Evolutionary conservation across 805 yeast genomes (phyloP).

Genomic region (Zygoascus tannicola): DNA sequence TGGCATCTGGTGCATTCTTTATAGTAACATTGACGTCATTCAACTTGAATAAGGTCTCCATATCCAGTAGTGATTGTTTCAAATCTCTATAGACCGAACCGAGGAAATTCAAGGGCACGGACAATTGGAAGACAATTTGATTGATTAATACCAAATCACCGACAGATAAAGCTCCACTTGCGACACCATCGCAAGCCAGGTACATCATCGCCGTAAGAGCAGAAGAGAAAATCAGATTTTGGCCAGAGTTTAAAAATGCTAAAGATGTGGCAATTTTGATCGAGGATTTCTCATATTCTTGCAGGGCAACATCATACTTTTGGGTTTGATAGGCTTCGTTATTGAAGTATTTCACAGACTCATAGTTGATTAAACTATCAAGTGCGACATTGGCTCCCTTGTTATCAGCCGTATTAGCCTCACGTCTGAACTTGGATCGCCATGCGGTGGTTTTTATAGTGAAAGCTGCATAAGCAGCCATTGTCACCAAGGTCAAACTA

Average conservation of each 20-base stretch:
- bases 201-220: slow-evolving; percentile 97
- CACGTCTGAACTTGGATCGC: slow-evolving; percentile 86
- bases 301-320: slow-evolving; percentile 71
- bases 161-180: slow-evolving; percentile 69
- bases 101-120: slow-evolving; percentile 87
- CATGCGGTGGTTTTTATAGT: slow-evolving; percentile 91
- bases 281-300: slow-evolving; percentile 60
- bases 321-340: slow-evolving; percentile 71
- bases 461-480: slow-evolving; percentile 79
- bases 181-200: slow-evolving; percentile 94
- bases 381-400: slow-evolving; percentile 91
- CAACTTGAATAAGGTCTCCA: slow-evolving; percentile 87
- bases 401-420: slow-evolving; percentile 88
- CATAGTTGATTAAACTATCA: slow-evolving; percentile 89
- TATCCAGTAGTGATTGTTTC: slow-evolving; percentile 85
- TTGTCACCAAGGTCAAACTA: slow-evolving; percentile 75
- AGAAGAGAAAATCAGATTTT: slow-evolving; percentile 65
- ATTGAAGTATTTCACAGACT: slow-evolving; percentile 89
- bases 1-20: slow-evolving; percentile 52
- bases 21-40: slow-evolving; percentile 67
- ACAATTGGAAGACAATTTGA: slow-evolving; percentile 90
- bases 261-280: slow-evolving; percentile 69
- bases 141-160: slow-evolving; percentile 93
- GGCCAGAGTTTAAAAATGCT: slow-evolving; percentile 69
- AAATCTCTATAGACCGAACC: slow-evolving; percentile 95